Evolutionary conservation across 2,329 filamentous ascomycete species (phyloP).

Genomic region (Botrytis pseudocinerea): DNA sequence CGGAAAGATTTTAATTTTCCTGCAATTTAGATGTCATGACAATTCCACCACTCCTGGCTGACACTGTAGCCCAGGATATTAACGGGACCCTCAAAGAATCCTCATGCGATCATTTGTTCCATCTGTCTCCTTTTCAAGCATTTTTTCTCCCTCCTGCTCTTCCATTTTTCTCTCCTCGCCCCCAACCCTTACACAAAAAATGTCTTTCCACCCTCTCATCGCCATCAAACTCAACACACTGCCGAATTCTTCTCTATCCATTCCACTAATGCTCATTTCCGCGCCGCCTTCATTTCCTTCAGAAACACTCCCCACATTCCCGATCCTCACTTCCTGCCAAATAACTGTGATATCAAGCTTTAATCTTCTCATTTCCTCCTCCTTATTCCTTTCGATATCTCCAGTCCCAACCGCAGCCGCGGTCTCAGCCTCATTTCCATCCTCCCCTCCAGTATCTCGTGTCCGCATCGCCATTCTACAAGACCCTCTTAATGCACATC

Average conservation of each 20-base stretch:
- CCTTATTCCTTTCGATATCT: not conserved
- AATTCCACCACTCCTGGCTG: not conserved
- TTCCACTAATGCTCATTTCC: not conserved
- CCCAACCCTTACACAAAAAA: not conserved
- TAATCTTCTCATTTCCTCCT: not conserved
- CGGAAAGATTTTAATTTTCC: not conserved
- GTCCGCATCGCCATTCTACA: not conserved
- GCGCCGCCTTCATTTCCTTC: not conserved
- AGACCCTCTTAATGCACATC: not conserved
- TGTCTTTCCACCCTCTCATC: not conserved
- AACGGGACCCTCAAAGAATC: not conserved
- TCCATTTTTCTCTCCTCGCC: not conserved
- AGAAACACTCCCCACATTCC: not conserved
- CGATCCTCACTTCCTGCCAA: not conserved
- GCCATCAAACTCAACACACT: not conserved
- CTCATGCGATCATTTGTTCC: not conserved
- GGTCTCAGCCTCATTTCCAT: not conserved
- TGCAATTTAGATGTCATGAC: not conserved
- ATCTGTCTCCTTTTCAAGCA: not conserved
- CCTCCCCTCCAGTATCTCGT: not conserved
- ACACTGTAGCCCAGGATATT: not conserved
- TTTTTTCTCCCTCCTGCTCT: not conserved
- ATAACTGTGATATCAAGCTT: not conserved
- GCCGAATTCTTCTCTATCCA: not conserved
- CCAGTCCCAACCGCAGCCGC: not conserved